These are phyloP conservation scores for Kondoa subrosea DNA, from an alignment of 768 basidiomycete genomes.

Conservation along the genomic window DNA sequence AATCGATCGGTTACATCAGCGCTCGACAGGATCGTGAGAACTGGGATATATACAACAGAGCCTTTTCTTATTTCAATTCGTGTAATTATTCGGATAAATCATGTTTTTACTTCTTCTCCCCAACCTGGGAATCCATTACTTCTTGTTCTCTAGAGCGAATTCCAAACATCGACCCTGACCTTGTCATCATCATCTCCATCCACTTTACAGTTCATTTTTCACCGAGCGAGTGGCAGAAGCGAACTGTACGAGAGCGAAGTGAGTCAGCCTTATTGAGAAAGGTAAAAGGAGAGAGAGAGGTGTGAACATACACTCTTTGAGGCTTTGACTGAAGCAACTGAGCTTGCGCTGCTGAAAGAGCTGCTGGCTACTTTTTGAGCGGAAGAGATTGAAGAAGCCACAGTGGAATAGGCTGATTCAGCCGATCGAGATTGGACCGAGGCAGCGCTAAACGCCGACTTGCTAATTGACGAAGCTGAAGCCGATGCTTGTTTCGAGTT, in stretches of 20 bases:
- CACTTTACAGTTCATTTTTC: background rate
- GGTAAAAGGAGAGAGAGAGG: background rate
- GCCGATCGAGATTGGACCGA: conserved; percentile 17
- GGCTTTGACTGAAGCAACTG: conserved; percentile 5
- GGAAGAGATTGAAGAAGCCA: conserved; percentile 17
- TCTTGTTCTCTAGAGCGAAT: too few relatives aligned
- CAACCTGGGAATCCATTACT: too few relatives aligned
- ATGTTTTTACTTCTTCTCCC: too few relatives aligned
- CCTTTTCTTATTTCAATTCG: too few relatives aligned
- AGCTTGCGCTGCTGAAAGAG: conserved; percentile 15
- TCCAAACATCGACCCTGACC: too few relatives aligned
- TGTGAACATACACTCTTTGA: conserved; percentile 1
- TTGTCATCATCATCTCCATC: background rate
- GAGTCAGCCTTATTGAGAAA: background rate
- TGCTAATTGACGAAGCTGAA: conserved; percentile 21
- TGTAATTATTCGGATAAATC: too few relatives aligned
- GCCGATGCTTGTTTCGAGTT: conserved; percentile 25
- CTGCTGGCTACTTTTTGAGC: conserved; percentile 20
- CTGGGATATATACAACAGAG: too few relatives aligned
- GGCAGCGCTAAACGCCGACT: conserved; percentile 11
- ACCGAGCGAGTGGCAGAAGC: background rate
- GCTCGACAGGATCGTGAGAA: too few relatives aligned
- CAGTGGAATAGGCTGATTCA: conserved; percentile 13
- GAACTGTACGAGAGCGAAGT: too few relatives aligned
- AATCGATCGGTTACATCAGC: too few relatives aligned